These are phyloP conservation scores for Melanomma pulvis-pyrius DNA, from an alignment of 495 filamentous ascomycete species.

Conservation along the genomic window DNA sequence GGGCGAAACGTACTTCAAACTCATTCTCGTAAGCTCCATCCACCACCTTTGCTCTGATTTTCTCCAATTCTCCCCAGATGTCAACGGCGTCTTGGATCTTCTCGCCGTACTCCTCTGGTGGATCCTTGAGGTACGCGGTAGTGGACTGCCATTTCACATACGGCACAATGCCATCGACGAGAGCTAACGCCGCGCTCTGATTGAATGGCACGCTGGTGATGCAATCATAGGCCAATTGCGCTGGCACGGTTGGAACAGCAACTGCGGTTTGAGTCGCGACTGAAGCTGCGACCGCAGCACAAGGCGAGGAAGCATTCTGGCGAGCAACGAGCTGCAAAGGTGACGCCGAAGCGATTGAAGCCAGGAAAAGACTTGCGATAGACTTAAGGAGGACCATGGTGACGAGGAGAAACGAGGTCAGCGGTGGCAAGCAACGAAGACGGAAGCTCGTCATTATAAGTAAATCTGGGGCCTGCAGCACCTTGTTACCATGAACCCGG, in stretches of 20 bases:
- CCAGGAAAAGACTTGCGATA: slow-evolving; percentile 14
- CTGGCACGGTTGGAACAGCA: slow-evolving; percentile 31
- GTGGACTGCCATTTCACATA: slow-evolving; percentile 45
- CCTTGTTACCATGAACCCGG: neutral
- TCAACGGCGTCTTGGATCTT: slow-evolving; percentile 42
- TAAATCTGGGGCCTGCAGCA: neutral
- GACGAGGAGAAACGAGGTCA: neutral
- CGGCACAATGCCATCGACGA: slow-evolving; percentile 37
- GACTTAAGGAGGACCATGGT: slow-evolving; percentile 17
- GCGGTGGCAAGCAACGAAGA: neutral
- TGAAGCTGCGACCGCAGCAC: slow-evolving; percentile 31
- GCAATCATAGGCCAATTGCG: slow-evolving; percentile 38
- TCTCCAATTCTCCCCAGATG: slow-evolving; percentile 37
- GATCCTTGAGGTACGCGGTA: slow-evolving; percentile 41
- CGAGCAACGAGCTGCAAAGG: slow-evolving; percentile 18
- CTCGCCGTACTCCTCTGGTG: slow-evolving; percentile 42
- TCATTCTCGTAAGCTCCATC: slow-evolving; percentile 37
- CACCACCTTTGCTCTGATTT: slow-evolving; percentile 34
- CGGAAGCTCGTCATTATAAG: slow-evolving; percentile 7
- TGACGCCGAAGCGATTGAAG: slow-evolving; percentile 22
- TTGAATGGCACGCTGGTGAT: slow-evolving; percentile 39
- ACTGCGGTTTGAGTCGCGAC: slow-evolving; percentile 23
- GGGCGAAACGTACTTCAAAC: slow-evolving; percentile 31
- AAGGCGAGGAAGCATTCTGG: slow-evolving; percentile 27
- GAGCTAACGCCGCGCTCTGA: slow-evolving; percentile 30